phyloP scores from a whole-genome alignment of 352 stramenopile genomes.

The Globisporangium spinosum region DNA sequence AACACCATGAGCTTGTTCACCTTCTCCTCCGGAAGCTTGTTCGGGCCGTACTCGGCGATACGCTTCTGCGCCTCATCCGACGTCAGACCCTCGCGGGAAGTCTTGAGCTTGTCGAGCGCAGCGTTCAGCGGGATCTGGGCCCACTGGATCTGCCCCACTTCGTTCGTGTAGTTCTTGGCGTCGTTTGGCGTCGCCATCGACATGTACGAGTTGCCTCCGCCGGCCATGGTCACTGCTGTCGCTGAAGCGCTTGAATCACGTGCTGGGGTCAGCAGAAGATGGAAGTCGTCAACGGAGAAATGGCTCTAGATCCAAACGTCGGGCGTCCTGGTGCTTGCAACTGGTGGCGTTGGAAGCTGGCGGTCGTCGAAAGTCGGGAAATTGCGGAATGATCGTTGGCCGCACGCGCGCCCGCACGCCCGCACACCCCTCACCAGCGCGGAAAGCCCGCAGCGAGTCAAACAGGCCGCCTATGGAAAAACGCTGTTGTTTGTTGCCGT shows the following conservation, averaged over 20 bases:
- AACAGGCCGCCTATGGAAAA: neutral
- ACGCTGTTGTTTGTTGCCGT: conserved; percentile 1
- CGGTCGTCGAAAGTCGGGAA: conserved; percentile 45
- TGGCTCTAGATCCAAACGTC: conserved; percentile 16
- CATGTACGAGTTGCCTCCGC: conserved; percentile 63
- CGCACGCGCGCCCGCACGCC: neutral
- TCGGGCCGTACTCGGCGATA: conserved; percentile 71
- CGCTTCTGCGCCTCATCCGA: conserved; percentile 71
- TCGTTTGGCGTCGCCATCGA: conserved; percentile 76
- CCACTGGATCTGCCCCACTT: conserved; percentile 76
- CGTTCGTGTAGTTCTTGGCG: conserved; percentile 77
- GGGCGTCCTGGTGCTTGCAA: neutral
- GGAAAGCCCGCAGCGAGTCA: conserved; percentile 6
- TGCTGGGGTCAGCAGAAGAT: conserved; percentile 6
- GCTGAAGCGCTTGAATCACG: conserved; percentile 5
- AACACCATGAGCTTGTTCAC: conserved; percentile 80
- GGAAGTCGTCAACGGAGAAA: neutral
- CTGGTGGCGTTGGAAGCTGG: conserved; percentile 4
- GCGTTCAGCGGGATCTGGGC: conserved; percentile 68
- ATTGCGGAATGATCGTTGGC: conserved; percentile 57
- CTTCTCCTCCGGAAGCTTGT: conserved; percentile 79
- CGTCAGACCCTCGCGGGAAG: conserved; percentile 62
- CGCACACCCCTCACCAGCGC: no score
- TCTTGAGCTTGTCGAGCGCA: conserved; percentile 80
- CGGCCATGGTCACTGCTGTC: conserved; percentile 43